Conservation (phyloP, 1,139 yeast species). For the Hemisphaericaspora xylanilytica region DNA sequence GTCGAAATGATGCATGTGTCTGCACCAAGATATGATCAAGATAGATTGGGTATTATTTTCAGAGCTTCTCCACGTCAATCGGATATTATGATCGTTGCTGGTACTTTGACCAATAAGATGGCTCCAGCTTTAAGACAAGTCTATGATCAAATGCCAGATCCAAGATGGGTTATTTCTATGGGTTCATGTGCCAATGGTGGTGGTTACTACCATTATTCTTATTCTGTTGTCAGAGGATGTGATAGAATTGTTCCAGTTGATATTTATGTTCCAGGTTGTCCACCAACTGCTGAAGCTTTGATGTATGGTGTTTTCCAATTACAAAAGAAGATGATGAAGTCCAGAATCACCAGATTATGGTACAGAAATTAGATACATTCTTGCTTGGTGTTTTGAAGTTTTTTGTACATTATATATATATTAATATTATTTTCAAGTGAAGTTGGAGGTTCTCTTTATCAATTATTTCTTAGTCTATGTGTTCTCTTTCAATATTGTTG, state of each 20-base stretch:
- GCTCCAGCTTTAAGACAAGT: slow-evolving; percentile 93
- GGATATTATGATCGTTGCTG: slow-evolving; percentile 92
- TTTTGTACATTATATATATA: slow-evolving; percentile 1
- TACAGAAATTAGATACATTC: slow-evolving; percentile 55
- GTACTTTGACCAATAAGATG: slow-evolving; percentile 89
- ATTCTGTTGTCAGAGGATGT: slow-evolving; percentile 87
- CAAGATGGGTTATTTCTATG: slow-evolving; percentile 89
- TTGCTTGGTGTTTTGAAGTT: background rate
- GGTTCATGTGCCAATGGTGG: slow-evolving; percentile 96
- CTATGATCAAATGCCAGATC: slow-evolving; percentile 93
- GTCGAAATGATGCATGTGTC: slow-evolving; percentile 97
- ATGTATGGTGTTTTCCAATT: slow-evolving; percentile 88
- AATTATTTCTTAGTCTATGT: no score
- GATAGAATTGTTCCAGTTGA: slow-evolving; percentile 88
- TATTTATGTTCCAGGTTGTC: slow-evolving; percentile 91
- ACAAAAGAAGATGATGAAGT: slow-evolving; percentile 85
- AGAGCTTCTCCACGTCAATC: slow-evolving; percentile 94
- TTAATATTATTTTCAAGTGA: background rate
- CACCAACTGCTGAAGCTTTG: slow-evolving; percentile 88
- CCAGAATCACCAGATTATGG: slow-evolving; percentile 82
- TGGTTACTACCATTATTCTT: slow-evolving; percentile 88
- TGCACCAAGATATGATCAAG: slow-evolving; percentile 90
- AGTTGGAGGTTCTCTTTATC: no score
- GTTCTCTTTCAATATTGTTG: no score
- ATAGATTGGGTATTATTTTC: slow-evolving; percentile 88